These are phyloP conservation scores for Fusarium citri DNA, from an alignment of 2,329 filamentous ascomycete species.

Conservation along the genomic window DNA sequence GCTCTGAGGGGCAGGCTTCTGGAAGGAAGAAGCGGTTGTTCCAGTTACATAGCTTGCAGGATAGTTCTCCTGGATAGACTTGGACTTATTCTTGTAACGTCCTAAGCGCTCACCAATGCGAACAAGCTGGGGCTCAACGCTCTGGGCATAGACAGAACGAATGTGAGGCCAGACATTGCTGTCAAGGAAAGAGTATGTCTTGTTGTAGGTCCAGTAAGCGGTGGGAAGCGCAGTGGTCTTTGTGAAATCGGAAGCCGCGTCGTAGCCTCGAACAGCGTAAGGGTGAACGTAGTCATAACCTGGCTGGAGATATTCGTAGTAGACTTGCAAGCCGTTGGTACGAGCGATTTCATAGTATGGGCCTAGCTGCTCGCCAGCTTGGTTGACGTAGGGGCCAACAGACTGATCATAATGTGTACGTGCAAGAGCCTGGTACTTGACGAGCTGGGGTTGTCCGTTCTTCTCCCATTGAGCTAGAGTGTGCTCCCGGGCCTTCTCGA, in stretches of 20 bases:
- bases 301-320: slow-evolving; percentile 79
- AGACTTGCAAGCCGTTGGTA: slow-evolving; percentile 73
- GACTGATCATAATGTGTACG: slow-evolving; percentile 75
- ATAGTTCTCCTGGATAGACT: slow-evolving; percentile 43
- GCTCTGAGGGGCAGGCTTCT: slow-evolving; percentile 51
- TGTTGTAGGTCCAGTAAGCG: slow-evolving; percentile 76
- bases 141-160: slow-evolving; percentile 84
- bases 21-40: slow-evolving; percentile 50
- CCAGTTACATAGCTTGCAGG: slow-evolving; percentile 39
- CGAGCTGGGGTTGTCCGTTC: slow-evolving; percentile 79
- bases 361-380: slow-evolving; percentile 64
- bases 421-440: slow-evolving; percentile 70
- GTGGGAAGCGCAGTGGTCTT: slow-evolving; percentile 78
- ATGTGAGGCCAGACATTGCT: slow-evolving; percentile 84
- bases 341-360: slow-evolving; percentile 80
- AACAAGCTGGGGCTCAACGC: slow-evolving; percentile 93
- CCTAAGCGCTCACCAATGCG: slow-evolving; percentile 92
- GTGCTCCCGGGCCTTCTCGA: slow-evolving; percentile 75
- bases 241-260: slow-evolving; percentile 73
- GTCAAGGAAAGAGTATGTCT: slow-evolving; percentile 76
- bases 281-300: slow-evolving; percentile 80
- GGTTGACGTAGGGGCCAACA: slow-evolving; percentile 79
- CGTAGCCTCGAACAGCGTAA: slow-evolving; percentile 77
- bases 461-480: slow-evolving; percentile 81
- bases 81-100: slow-evolving; percentile 67